Evolutionary conservation across 2,329 filamentous ascomycete species (phyloP).

Genomic region (Arthrobotrys conoides): DNA sequence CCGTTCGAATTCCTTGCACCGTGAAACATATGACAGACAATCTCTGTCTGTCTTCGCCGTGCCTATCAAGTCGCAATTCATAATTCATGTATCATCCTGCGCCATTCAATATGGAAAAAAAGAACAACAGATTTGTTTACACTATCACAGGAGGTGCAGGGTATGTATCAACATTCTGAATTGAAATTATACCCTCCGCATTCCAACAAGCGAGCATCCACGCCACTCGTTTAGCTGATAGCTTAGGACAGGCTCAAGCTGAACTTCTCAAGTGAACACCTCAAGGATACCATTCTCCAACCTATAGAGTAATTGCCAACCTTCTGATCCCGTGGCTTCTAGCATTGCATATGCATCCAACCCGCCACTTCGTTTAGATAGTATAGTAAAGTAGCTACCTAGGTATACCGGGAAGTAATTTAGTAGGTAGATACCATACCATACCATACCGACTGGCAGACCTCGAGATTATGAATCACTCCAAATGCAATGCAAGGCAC

Average conservation of each 20-base stretch:
- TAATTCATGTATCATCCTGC: background rate
- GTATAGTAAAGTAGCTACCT: background rate
- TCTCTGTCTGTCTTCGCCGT: slow-evolving; percentile 39
- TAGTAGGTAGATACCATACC: slow-evolving; percentile 6
- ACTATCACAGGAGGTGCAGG: slow-evolving; percentile 15
- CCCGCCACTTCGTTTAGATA: slow-evolving; percentile 45
- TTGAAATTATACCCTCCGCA: slow-evolving; percentile 37
- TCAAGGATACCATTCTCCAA: slow-evolving; percentile 21
- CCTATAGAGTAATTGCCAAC: slow-evolving; percentile 9
- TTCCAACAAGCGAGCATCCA: slow-evolving; percentile 32
- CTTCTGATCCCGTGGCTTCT: slow-evolving; percentile 40
- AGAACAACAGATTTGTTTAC: slow-evolving; percentile 18
- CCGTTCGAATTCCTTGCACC: slow-evolving; percentile 39
- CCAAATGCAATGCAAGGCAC: slow-evolving; percentile 16
- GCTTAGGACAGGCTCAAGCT: no score
- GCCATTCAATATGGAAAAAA: slow-evolving; percentile 13
- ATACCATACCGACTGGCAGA: slow-evolving; percentile 18
- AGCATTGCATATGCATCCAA: slow-evolving; percentile 52
- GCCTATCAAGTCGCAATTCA: slow-evolving; percentile 17
- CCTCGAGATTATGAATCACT: slow-evolving; percentile 39
- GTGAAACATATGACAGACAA: slow-evolving; percentile 51
- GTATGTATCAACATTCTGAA: slow-evolving; percentile 23
- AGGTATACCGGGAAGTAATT: no score
- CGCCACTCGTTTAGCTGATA: slow-evolving; percentile 42
- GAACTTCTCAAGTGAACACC: slow-evolving; percentile 19